These are phyloP conservation scores for Penicillium chermesinum DNA, from an alignment of 495 filamentous ascomycete species.

Conservation along the genomic window DNA sequence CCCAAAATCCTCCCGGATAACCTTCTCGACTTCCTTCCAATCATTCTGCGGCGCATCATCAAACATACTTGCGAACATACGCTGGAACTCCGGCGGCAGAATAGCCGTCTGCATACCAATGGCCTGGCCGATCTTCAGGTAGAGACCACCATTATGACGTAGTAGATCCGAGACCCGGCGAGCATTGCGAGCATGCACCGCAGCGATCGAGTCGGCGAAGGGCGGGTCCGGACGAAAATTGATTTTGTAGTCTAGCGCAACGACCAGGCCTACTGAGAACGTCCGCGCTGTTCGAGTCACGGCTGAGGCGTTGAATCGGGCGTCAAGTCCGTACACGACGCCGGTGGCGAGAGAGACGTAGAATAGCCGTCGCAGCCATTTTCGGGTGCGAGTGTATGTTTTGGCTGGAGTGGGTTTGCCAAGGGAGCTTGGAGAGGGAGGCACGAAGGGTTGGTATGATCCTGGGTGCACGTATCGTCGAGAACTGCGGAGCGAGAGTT, in stretches of 20 bases:
- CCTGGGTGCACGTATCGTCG: constrained; percentile 27
- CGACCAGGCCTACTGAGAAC: constrained; percentile 70
- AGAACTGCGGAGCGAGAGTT: constrained; percentile 8
- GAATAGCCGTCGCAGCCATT: constrained; percentile 70
- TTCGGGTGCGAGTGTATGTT: constrained; percentile 58
- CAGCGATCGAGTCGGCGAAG: constrained; percentile 58
- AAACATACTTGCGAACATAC: constrained; percentile 94
- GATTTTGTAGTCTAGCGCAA: constrained; percentile 90
- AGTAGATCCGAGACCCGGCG: constrained; percentile 75
- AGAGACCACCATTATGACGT: constrained; percentile 81
- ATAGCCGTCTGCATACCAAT: constrained; percentile 97
- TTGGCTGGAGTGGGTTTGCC: constrained; percentile 65
- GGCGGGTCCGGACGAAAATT: constrained; percentile 83
- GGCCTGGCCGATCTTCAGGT: constrained; percentile 96
- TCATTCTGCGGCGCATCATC: constrained; percentile 93
- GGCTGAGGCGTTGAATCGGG: constrained; percentile 66
- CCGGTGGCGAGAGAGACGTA: constrained; percentile 57
- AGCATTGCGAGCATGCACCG: constrained; percentile 76
- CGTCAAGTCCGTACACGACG: constrained; percentile 61
- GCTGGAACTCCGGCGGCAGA: constrained; percentile 86
- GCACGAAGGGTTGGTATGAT: constrained; percentile 65
- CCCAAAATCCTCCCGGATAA: constrained; percentile 84
- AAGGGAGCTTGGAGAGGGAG: constrained; percentile 75
- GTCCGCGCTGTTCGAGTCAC: constrained; percentile 77
- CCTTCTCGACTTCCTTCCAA: constrained; percentile 84